Evolutionary conservation across 2,329 filamentous ascomycete species (phyloP), one percentile per base, ranked within the genome.

Genomic region (Botrytis deweyae): DNA sequence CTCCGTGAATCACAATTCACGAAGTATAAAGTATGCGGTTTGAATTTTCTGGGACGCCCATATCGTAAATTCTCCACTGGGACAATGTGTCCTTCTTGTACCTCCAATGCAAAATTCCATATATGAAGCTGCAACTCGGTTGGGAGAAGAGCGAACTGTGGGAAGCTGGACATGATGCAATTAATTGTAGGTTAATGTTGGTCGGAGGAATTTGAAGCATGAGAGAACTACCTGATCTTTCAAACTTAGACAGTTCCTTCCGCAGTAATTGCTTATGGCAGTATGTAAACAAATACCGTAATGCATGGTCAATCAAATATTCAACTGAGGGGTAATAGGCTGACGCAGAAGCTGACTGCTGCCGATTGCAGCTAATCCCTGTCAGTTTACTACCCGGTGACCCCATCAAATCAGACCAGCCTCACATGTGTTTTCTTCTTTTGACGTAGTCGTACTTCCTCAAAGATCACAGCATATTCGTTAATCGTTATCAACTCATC

Each of bases 1-100:
- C 58, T 70, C 5, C 58, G 52, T 6, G 68, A 44, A 70, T 62
- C 55, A 42, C 58, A 46, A 46, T 70, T 70, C 40, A 70, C 68
- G 25, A 62, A 70, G 61, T 62, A 70, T 22, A 62, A 46, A 29
- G 10, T 55, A 62, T 70, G 55, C 29, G 55, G 68, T n/a, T 38
- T 38, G 58, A 62, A 70, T 62, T 36, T 70, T 36, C 55, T 33
- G 33, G 33, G 55, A 62, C 25, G 66, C n/a, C 36, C 49, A 22
- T 68, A 68, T 68, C 49, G 25, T 33, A 68, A 25, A 18, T 42
- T 4, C 55, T 58, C 10, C 14, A 68, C 55, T 33, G n/a, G 5
- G 55, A 68, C n/a, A 18, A 68, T 42, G 8, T 68, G 36, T 44
- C 66, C 66, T n/a, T 58, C 38, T 6, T 68, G 66, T 16, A 25